Conservation (phyloP, 257 asterid species). For the Coffea canephora region DNA sequence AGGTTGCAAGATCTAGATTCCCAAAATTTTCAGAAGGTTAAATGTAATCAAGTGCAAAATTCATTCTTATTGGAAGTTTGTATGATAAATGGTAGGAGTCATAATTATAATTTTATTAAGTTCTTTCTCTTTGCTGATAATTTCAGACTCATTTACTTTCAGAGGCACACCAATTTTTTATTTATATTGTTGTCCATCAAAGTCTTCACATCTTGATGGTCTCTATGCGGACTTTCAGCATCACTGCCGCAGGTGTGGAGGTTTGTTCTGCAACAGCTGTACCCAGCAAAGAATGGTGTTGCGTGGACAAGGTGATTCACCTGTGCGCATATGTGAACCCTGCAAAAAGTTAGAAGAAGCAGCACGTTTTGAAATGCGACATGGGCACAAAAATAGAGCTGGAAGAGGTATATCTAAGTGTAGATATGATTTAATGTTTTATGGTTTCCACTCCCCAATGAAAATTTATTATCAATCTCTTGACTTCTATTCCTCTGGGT, state of each 20-base stretch:
- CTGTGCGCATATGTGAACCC: conserved; percentile 93
- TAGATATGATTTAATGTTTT: not conserved
- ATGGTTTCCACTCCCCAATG: not conserved
- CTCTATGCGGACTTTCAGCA: conserved; percentile 56
- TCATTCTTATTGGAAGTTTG: not conserved
- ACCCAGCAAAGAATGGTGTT: conserved; percentile 84
- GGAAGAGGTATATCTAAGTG: conserved; percentile 52
- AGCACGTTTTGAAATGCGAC: conserved; percentile 83
- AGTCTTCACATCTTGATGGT: conserved; percentile 23
- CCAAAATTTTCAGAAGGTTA: not conserved
- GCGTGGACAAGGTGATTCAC: conserved; percentile 99
- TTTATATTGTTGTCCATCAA: not conserved
- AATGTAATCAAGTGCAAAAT: not conserved
- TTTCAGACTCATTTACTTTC: not conserved
- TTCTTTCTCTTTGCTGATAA: not conserved
- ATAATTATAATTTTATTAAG: not conserved
- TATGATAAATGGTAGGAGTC: not conserved
- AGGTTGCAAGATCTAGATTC: not conserved
- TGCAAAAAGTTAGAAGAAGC: conserved; percentile 93
- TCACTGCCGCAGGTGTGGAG: conserved; percentile 99
- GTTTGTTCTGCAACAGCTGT: conserved; percentile 80
- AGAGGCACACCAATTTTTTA: not conserved
- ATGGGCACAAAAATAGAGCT: conserved; percentile 66
- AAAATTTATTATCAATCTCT: not conserved
- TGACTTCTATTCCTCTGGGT: not conserved